Evolutionary conservation across 106 monocot genomes (phyloP), one percentile per base, ranked within the genome.

Genomic region (Allium sativum): DNA sequence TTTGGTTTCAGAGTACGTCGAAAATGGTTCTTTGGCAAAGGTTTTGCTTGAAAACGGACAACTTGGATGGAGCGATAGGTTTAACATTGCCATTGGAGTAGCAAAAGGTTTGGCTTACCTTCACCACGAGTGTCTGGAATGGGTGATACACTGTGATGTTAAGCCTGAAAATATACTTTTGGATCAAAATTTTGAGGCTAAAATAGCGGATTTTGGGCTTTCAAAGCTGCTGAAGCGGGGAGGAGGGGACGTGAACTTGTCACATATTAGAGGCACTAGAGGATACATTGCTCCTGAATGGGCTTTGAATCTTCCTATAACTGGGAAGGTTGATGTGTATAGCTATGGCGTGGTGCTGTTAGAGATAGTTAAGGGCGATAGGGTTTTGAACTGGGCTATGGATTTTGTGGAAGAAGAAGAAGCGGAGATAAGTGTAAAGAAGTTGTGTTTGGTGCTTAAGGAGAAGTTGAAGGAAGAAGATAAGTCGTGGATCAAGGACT

Each of bases 91-190:
- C 0, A 7, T 81, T 14, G 81, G 85, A 42, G 77, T 74, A 14
- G 81, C 81, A 9, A 81, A 73, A 54, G 81, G 85, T 7, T 62
- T 85, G 31, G 77, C 77, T 9, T 81, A 85, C 21, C 85, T 85
- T 12, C 85, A 85, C 55, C 72, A 81, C 58, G 85, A 85, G 63
- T 85, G 85, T 54, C 66, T 80, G 7, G 84, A 84, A 40, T 84
- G 84, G 84, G 58, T 84, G n/a, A 68, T 85, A n/a, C 85, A 85
- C 65, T 84, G 79, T 46, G 84, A 84, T 42, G 55, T 84, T 18
- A 84, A 84, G 67, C 84, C 79, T 12, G 79, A 79, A 51, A 84
- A 79, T 52, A 77, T 84, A 41, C 70, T 84, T 2, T 54, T 84
- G 18, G 80, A 77, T 44, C 0, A 10, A 1, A 68, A 74, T 50